phyloP scores from a whole-genome alignment of 1,284 basidiomycete genomes.

The Xanthoconium separans region DNA sequence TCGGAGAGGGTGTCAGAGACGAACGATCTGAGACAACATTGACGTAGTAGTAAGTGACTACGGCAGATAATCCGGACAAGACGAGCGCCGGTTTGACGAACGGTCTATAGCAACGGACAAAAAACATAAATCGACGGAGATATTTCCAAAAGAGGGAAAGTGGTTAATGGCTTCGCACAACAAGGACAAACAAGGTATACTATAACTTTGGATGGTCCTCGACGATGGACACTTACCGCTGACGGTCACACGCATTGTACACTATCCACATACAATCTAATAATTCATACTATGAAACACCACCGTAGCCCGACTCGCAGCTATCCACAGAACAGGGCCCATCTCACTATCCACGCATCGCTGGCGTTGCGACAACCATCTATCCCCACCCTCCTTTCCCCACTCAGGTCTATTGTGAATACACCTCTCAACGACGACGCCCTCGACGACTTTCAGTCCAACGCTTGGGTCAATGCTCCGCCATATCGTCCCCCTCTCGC shows the following conservation, averaged over 20 bases:
- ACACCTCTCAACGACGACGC: conserved; percentile 1
- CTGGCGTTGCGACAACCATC: conserved; percentile 29
- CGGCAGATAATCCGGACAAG: conserved; percentile 34
- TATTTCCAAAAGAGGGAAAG: conserved; percentile 15
- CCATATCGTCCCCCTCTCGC: conserved; percentile 20
- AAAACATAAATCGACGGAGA: conserved; percentile 21
- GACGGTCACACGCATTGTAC: neutral
- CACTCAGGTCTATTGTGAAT: conserved; percentile 19
- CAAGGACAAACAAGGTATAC: conserved; percentile 24
- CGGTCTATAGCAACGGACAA: neutral
- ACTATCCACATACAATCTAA: conserved; percentile 1
- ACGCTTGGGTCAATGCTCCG: conserved; percentile 23
- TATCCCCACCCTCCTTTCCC: conserved; percentile 30
- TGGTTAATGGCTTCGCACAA: conserved; percentile 18
- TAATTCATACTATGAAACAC: conserved; percentile 26
- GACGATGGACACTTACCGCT: neutral
- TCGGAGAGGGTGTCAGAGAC: conserved; percentile 43
- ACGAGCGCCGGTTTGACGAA: conserved; percentile 6
- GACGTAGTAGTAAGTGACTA: conserved; percentile 48
- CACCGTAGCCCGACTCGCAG: conserved; percentile 25
- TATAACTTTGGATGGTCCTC: neutral
- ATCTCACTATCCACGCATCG: conserved; percentile 22
- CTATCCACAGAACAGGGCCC: conserved; percentile 15
- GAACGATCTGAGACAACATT: conserved; percentile 41
- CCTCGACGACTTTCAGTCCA: conserved; percentile 38